A percentile compares a stretch with the other conserved stretches of the same genome.
Evolutionary conservation across 169 alveolate species (phyloP).

Genomic region (Neospora caninum): DNA sequence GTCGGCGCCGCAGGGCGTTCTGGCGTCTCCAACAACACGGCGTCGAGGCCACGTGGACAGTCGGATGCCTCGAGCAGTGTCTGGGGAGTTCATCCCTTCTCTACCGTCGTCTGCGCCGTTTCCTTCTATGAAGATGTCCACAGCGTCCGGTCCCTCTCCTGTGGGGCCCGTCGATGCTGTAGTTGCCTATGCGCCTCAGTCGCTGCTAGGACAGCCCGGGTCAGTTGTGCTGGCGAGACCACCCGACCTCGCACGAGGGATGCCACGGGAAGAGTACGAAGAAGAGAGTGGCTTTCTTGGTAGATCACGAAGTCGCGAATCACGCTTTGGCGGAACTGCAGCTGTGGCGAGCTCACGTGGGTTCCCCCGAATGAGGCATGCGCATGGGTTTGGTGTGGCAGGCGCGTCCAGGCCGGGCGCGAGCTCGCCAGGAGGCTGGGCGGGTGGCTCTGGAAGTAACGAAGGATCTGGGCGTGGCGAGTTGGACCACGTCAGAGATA

Average conservation of each 20-base stretch:
- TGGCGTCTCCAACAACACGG: background rate
- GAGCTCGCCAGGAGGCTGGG: background rate
- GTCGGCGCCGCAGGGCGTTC: background rate
- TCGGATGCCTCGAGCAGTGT: background rate
- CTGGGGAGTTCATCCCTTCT: background rate
- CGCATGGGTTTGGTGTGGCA: background rate
- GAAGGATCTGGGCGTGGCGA: background rate
- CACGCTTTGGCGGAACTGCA: background rate
- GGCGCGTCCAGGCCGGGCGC: background rate
- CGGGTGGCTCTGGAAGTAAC: background rate
- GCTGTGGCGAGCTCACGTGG: background rate
- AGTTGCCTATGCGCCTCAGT: background rate
- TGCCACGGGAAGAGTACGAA: background rate
- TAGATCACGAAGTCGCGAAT: background rate
- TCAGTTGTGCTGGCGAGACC: background rate
- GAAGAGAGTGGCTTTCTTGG: background rate
- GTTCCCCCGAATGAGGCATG: background rate
- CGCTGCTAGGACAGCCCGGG: background rate
- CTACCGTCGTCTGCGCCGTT: background rate
- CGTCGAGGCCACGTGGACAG: background rate
- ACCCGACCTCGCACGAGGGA: background rate
- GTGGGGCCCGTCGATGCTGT: conserved; percentile 1
- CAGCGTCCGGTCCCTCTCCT: background rate
- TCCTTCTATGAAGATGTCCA: background rate
- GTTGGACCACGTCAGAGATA: background rate